Conservation (phyloP, 495 filamentous ascomycete species). For the Venustampulla echinocandica region DNA sequence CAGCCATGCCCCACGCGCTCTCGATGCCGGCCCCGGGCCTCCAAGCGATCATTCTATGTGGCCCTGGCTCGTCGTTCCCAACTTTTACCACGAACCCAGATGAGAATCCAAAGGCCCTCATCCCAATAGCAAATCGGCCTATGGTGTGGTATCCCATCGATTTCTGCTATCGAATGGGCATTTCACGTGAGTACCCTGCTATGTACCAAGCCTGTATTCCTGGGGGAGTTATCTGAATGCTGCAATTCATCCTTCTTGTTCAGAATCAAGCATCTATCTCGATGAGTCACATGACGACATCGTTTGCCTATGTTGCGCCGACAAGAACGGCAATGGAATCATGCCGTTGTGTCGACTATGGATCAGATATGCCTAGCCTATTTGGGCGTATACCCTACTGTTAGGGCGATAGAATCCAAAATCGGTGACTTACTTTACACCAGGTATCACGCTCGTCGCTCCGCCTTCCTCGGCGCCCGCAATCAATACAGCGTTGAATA, state of each 20-base stretch:
- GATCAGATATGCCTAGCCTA: too few species aligned
- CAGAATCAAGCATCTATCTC: not conserved
- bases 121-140: conserved; percentile 88
- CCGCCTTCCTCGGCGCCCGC: conserved; percentile 64
- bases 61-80: conserved; percentile 79
- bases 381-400: too few species aligned
- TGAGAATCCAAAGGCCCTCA: conserved; percentile 81
- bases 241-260: too few species aligned
- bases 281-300: too few species aligned
- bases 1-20: conserved; percentile 57
- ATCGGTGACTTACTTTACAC: conserved; percentile 1
- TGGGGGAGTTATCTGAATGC: too few species aligned
- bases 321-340: too few species aligned
- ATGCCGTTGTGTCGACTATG: too few species aligned
- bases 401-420: not conserved
- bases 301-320: too few species aligned
- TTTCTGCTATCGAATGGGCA: conserved; percentile 78
- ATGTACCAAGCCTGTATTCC: too few species aligned
- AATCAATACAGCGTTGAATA: conserved; percentile 68
- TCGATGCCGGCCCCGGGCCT: conserved; percentile 70
- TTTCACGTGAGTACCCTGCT: conserved; percentile 51
- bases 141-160: conserved; percentile 95
- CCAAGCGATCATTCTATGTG: conserved; percentile 88
- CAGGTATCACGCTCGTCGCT: conserved; percentile 78
- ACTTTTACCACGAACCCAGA: conserved; percentile 88